Base-by-base conservation (phyloP, 2,329 filamentous ascomycete genomes). In the Epichloe festucae region DNA sequence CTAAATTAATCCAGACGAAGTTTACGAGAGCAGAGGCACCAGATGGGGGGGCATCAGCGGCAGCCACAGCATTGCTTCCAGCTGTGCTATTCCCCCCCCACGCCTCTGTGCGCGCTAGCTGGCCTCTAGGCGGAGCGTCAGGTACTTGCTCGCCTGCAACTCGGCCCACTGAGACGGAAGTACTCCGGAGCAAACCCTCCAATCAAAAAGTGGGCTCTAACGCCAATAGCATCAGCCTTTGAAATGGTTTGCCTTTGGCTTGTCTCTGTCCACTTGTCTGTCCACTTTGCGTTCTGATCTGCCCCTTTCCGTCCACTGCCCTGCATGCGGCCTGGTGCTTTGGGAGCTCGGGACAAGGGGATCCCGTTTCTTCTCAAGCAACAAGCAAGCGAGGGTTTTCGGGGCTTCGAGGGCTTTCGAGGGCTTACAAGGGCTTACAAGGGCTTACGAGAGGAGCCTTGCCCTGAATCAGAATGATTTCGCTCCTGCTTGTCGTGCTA, bases 151-250 rank as follows among this genome's bases (percentile, higher is more conserved):
- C 11, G 23, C n/a, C 38, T 11, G 23, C 21, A 10, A 21, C 36
- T 12, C 35, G 15, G 10, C 35, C 21, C 38, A 21, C 27, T 15
- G 17, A 35, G 12, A 8, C 36, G 8, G 19, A 23, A 40, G 35
- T 46, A 39, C 19, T 17, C 39, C 51, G 51, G 51, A 49, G 47
- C 47, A 46, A 46, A 49, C 1, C 43, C 47, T 15, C 46, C 51
- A 47, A 42, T 19, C 4, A 7, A 47, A 52, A 52, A 49, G 46
- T 42, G 47, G 51, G 38, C 23, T 41, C 10, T 21, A 27, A 39
- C 36, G 44, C 45, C 39, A 38, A 42, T 17, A 48, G 27, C 17
- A 31, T 15, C 21, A 12, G 38, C 47, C 27, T 31, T 31, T 31
- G 27, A 31, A 31, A 3, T 19, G 19, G 19, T 19, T 21, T 21